Conservation (phyloP, 2,329 filamentous ascomycete genomes). For the Aschersonia sp. region DNA sequence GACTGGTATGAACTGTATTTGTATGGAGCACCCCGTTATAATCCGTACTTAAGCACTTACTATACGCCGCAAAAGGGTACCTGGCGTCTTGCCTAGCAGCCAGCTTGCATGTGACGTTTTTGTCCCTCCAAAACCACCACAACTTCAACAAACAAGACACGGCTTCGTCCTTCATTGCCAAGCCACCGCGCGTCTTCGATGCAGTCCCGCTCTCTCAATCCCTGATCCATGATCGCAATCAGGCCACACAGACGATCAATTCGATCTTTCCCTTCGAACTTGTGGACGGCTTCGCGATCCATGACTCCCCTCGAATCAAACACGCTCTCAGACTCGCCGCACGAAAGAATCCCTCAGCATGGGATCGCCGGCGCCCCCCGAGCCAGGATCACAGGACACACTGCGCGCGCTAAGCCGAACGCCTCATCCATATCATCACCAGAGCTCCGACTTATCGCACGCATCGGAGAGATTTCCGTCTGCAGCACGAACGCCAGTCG, state of each 20-base stretch:
- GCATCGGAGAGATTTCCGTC: slow-evolving; percentile 25
- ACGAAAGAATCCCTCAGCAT: slow-evolving; percentile 30
- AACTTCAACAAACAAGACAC: too few species aligned
- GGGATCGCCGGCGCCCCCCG: slow-evolving; percentile 16
- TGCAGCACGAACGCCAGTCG: slow-evolving; percentile 4
- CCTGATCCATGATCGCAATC: too few species aligned
- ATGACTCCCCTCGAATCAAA: slow-evolving; percentile 1
- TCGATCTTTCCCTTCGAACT: too few species aligned
- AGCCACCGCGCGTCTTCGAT: too few species aligned
- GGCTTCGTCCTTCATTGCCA: too few species aligned
- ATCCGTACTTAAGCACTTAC: too few species aligned
- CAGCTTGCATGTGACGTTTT: background rate
- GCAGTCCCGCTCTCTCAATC: too few species aligned
- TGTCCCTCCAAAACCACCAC: too few species aligned
- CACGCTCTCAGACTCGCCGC: slow-evolving; percentile 6
- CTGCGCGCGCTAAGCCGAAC: slow-evolving; percentile 43
- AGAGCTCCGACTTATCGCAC: slow-evolving; percentile 39
- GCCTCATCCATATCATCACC: slow-evolving; percentile 54
- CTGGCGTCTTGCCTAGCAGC: background rate
- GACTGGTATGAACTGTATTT: too few species aligned
- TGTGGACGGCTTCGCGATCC: background rate
- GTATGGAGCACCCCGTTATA: too few species aligned
- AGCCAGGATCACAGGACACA: slow-evolving; percentile 20
- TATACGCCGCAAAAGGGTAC: too few species aligned
- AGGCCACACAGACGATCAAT: too few species aligned